A percentile compares a stretch with the other conserved stretches of the same genome.
phyloP scores from a whole-genome alignment of 495 filamentous ascomycete genomes.

The Zalerion maritima region DNA sequence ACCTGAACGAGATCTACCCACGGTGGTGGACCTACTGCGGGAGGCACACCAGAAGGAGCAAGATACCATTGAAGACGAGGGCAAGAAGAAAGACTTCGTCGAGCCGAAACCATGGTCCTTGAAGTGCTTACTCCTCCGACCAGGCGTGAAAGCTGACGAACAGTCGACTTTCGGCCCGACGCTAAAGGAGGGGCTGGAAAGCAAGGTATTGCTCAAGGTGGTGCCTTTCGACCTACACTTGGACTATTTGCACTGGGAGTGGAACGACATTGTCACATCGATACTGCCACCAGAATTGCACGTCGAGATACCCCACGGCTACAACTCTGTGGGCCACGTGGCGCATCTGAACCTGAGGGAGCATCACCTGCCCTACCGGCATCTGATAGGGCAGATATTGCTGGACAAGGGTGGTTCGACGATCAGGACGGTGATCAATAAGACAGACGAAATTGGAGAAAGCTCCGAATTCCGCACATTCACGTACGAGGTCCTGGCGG shows the following conservation, averaged over 20 bases:
- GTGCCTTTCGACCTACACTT: constrained; percentile 61
- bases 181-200: constrained; percentile 51
- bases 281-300: constrained; percentile 57
- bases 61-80: no score
- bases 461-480: constrained; percentile 86
- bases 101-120: no score
- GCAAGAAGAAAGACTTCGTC: no score
- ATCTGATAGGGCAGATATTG: constrained; percentile 68
- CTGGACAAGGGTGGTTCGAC: constrained; percentile 66
- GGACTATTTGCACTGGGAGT: constrained; percentile 76
- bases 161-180: constrained; percentile 53
- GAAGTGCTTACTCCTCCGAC: constrained; percentile 64
- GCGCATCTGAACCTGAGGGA: constrained; percentile 85
- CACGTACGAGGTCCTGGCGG: constrained; percentile 78
- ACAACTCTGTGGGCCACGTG: constrained; percentile 77
- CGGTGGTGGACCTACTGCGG: no score
- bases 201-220: constrained; percentile 48
- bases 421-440: constrained; percentile 88
- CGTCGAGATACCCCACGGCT: constrained; percentile 71
- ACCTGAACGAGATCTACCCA: constrained; percentile 38
- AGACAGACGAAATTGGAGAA: constrained; percentile 72
- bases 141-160: constrained; percentile 57
- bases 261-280: constrained; percentile 73
- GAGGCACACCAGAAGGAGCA: no score
- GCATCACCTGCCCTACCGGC: constrained; percentile 64